Evolutionary conservation across 1,139 yeast species (phyloP), one percentile per base, ranked within the genome.

Genomic region (Chernovozyma aurita): DNA sequence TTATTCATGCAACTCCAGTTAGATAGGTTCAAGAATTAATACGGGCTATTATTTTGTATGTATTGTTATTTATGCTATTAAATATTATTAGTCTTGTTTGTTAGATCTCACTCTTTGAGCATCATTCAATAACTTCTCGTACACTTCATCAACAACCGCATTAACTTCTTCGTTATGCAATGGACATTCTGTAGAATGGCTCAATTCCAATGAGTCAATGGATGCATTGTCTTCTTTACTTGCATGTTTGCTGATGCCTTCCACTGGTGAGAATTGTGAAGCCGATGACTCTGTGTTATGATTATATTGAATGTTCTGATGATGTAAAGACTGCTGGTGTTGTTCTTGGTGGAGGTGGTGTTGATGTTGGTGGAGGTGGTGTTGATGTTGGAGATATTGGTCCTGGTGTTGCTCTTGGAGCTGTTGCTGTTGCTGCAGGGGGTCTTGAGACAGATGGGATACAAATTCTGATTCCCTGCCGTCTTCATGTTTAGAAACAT

Each of bases 81-180:
- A n/a, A n/a, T n/a, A n/a, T 14, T 24, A 16, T 21, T 27, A 26
- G 5, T 28, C 36, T 43, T 49, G 47, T 43, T 58, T 60, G 47
- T 66, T 71, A n/a, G 81, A 73, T 47, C 87, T 64, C 14, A 78
- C 85, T 40, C 78, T 62, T 33, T 80, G 78, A 4, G 84, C 78
- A 48, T 80, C 81, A 46, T 82, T 80, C 47, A 83, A 61, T 34
- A 83, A 59, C 50, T 78, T 80, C 43, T 83, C 90, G 50, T 83
- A 83, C 7, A 78, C 83, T 48, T 80, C 84, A 51, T 80, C 85
- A 28, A 79, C 73, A 13, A 63, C 70, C 1, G 70, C 66, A 44
- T 65, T 57, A 15, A 62, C 65, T 24, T 47, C 37, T 15, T 41
- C 41, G 11, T 35, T 37, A 14, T 37, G 40, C 27, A 12, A 30